A percentile compares a stretch with the other conserved stretches of the same genome.
phyloP scores from a whole-genome alignment of 208 protist species.

The Wallacemonas sp. region DNA sequence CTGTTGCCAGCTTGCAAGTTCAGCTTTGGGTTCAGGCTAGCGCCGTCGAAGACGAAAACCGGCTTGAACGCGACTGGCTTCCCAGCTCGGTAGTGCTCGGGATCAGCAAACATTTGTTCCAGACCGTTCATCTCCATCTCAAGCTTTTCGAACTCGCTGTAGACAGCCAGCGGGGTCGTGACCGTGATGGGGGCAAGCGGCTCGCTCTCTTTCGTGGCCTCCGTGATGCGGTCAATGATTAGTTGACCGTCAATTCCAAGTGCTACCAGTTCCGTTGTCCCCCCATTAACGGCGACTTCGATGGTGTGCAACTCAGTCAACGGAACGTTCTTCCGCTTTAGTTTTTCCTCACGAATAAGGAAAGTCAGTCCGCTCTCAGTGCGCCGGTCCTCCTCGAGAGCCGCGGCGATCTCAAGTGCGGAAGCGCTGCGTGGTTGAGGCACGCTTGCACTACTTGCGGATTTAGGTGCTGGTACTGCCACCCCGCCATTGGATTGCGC shows the following conservation, averaged over 20 bases:
- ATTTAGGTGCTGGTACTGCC: neutral
- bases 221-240: conserved; percentile 36
- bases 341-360: conserved; percentile 19
- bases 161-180: conserved; percentile 30
- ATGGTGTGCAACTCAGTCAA: conserved; percentile 22
- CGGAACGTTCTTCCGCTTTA: conserved; percentile 28
- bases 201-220: conserved; percentile 28
- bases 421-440: conserved; percentile 4
- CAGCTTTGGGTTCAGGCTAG: neutral
- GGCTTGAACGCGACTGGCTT: neutral
- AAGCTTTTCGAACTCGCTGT: conserved; percentile 22
- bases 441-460: neutral
- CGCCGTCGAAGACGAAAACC: conserved; percentile 5
- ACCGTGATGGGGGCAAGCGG: conserved; percentile 36
- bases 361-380: conserved; percentile 13
- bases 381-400: neutral
- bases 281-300: neutral
- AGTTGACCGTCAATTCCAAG: conserved; percentile 41
- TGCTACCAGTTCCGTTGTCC: conserved; percentile 12
- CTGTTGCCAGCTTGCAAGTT: neutral
- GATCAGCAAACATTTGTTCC: neutral
- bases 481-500: neutral
- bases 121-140: neutral
- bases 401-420: conserved; percentile 1
- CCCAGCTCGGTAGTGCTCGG: neutral